Conservation (phyloP, 1,284 basidiomycete genomes). For the Ustilago esculenta region DNA sequence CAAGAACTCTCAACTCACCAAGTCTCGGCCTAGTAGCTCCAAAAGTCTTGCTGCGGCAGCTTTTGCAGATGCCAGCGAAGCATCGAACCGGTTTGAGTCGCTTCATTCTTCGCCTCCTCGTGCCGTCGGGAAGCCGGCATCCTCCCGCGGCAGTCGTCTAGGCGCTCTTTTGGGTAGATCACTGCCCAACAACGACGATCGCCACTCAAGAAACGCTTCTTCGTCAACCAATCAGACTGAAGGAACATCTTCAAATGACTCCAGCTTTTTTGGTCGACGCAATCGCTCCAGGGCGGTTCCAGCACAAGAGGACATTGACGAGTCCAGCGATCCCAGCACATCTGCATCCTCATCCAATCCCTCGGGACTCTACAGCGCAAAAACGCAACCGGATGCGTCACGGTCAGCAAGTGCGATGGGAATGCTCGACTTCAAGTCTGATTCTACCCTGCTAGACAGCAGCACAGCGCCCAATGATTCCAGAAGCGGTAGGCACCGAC, state of each 20-base stretch:
- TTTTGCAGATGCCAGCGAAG: constrained; percentile 4
- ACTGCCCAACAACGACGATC: not conserved
- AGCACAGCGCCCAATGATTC: not conserved
- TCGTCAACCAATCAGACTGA: constrained; percentile 25
- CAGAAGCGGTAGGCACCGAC: not conserved
- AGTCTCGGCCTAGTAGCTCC: constrained; percentile 11
- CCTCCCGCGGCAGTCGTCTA: constrained; percentile 30
- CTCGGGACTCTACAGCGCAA: not conserved
- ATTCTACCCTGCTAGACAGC: not conserved
- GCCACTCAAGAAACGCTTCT: constrained; percentile 17
- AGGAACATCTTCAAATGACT: constrained; percentile 12
- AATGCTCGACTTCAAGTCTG: constrained; percentile 19
- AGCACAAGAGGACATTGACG: constrained; percentile 6
- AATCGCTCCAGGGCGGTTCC: constrained; percentile 12
- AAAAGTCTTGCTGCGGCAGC: constrained; percentile 9
- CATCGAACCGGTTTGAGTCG: constrained; percentile 7
- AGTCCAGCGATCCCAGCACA: not conserved
- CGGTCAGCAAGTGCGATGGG: constrained; percentile 22
- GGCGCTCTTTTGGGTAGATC: constrained; percentile 27
- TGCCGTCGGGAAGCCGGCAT: constrained; percentile 2
- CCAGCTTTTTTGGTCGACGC: constrained; percentile 32
- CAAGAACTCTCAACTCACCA: constrained; percentile 3
- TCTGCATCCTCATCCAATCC: not conserved
- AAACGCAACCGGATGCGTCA: not conserved
- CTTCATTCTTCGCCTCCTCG: constrained; percentile 15